phyloP scores from a whole-genome alignment of 2,329 filamentous ascomycete species.

The Graphilbum sp. region DNA sequence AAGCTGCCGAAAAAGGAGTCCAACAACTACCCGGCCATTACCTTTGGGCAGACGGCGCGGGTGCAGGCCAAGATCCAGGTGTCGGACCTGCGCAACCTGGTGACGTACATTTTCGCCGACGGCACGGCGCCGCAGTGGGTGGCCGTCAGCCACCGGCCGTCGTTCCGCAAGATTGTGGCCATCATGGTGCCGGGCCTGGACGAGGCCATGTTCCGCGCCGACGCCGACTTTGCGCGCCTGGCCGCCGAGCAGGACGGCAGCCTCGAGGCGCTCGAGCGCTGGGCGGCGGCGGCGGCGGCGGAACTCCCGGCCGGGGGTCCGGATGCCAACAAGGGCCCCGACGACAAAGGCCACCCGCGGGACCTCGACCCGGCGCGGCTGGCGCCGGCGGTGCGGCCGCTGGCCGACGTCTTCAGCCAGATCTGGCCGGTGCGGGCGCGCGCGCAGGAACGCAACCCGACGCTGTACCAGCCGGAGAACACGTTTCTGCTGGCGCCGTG shows the following conservation, averaged over 20 bases:
- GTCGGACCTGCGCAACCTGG: conserved; percentile 43
- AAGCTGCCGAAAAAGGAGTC: conserved; percentile 40
- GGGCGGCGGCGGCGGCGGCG: no score
- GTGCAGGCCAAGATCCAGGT: conserved; percentile 47
- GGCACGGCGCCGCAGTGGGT: conserved; percentile 50
- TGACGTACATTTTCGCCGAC: conserved; percentile 52
- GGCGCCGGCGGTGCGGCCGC: conserved; percentile 40
- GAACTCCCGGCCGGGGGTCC: conserved; percentile 14
- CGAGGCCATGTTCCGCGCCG: conserved; percentile 67
- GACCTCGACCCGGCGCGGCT: conserved; percentile 32
- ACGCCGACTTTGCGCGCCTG: conserved; percentile 27
- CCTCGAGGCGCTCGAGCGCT: conserved; percentile 16
- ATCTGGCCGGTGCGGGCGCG: conserved; percentile 81
- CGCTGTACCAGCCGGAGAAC: conserved; percentile 74
- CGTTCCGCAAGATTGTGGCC: conserved; percentile 65
- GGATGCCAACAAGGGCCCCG: conserved; percentile 15
- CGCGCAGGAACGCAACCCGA: conserved; percentile 61
- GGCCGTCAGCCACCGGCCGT: conserved; percentile 41
- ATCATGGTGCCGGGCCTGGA: conserved; percentile 89
- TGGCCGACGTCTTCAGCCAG: conserved; percentile 71
- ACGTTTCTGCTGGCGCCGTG: conserved; percentile 65
- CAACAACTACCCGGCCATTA: conserved; percentile 41
- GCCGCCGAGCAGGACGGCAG: conserved; percentile 22
- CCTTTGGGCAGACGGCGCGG: conserved; percentile 39
- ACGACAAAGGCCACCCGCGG: conserved; percentile 22